These are phyloP conservation scores for Chlamydomonas schloesseri DNA, from an alignment of 139 green algal genomes.

Conservation along the genomic window DNA sequence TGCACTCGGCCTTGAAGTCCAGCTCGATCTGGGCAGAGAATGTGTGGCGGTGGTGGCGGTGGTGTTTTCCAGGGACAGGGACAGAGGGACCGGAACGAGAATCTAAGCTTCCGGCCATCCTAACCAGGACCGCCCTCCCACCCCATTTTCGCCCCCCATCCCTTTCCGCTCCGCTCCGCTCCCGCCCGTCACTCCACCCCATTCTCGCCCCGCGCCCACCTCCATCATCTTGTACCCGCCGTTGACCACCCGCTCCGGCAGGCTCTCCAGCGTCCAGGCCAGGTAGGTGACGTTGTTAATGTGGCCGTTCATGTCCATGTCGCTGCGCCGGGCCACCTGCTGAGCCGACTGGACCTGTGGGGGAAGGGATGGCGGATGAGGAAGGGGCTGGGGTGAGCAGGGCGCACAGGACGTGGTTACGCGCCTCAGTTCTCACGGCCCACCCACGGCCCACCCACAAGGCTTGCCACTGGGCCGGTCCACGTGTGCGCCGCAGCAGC, in stretches of 20 bases:
- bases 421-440: too few relatives aligned
- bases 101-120: too few relatives aligned
- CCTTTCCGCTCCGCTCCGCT: too few relatives aligned
- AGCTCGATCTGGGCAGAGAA: conserved; percentile 78
- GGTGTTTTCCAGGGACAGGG: too few relatives aligned
- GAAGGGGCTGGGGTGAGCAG: background rate
- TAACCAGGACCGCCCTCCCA: too few relatives aligned
- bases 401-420: background rate
- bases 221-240: conserved; percentile 73
- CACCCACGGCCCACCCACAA: too few relatives aligned
- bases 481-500: too few relatives aligned
- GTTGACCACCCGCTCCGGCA: conserved; percentile 77
- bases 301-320: conserved; percentile 99
- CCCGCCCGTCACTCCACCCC: too few relatives aligned
- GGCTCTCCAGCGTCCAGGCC: conserved; percentile 90
- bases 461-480: too few relatives aligned
- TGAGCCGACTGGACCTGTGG: conserved; percentile 41
- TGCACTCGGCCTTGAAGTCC: conserved; percentile 93
- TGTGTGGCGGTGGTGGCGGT: too few relatives aligned
- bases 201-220: conserved; percentile 54
- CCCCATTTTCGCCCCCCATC: too few relatives aligned
- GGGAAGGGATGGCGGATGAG: background rate
- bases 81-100: too few relatives aligned
- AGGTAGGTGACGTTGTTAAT: conserved; percentile 99
- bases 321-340: conserved; percentile 80